A percentile compares a stretch with the other conserved stretches of the same genome.
Conservation (phyloP, 805 yeast species). For the Zygoascus biomembranicola region DNA sequence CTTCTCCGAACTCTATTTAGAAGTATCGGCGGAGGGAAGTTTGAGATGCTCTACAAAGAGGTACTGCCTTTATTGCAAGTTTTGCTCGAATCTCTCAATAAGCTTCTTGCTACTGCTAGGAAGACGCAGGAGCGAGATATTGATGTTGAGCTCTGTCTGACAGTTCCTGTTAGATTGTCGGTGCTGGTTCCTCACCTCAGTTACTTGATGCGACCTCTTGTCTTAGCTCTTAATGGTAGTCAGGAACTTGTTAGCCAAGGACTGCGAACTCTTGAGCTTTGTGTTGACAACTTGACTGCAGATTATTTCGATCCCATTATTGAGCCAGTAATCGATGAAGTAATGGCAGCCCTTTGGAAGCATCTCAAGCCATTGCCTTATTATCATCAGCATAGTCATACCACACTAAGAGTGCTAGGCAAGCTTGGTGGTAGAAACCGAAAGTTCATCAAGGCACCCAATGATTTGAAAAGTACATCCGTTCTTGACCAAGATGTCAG, state of each 20-base stretch:
- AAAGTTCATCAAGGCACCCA: conserved; percentile 69
- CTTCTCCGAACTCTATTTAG: conserved; percentile 82
- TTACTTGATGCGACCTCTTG: conserved; percentile 84
- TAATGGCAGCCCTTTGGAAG: conserved; percentile 87
- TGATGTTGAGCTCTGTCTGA: conserved; percentile 88
- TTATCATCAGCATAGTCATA: conserved; percentile 90
- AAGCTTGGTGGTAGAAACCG: conserved; percentile 95
- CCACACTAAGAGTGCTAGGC: conserved; percentile 87
- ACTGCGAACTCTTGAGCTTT: conserved; percentile 82
- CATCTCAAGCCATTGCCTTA: conserved; percentile 89
- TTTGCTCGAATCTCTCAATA: conserved; percentile 73
- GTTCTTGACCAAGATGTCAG: conserved; percentile 53
- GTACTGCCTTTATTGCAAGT: conserved; percentile 87
- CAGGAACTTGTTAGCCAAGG: conserved; percentile 94
- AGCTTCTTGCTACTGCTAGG: conserved; percentile 73
- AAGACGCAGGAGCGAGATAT: conserved; percentile 87
- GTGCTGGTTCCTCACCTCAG: conserved; percentile 89
- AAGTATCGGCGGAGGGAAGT: conserved; percentile 94
- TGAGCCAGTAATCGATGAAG: conserved; percentile 92
- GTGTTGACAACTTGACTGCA: conserved; percentile 93
- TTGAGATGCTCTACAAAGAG: conserved; percentile 86
- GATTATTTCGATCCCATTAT: conserved; percentile 95
- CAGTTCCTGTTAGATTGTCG: conserved; percentile 91
- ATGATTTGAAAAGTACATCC: conserved; percentile 48
- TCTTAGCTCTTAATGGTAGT: conserved; percentile 79